Base-by-base conservation (phyloP, 2,329 filamentous ascomycete genomes). In the Penicillium sp. region DNA sequence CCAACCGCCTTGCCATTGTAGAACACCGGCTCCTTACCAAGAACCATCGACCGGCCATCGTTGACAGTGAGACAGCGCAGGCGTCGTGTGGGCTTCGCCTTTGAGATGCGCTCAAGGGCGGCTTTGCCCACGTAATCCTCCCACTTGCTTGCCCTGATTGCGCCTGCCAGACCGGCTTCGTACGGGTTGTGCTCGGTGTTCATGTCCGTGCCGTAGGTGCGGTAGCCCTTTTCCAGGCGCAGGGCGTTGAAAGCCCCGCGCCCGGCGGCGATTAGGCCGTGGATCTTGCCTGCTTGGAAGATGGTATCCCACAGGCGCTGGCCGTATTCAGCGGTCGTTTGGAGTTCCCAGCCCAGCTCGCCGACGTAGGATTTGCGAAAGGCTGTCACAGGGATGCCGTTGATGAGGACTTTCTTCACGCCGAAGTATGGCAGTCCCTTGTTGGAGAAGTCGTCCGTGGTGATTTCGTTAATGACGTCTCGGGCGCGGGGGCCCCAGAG, bases 11-110 rank as follows among this genome's bases (percentile, higher is more conserved):
- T 72, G 8, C 79, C 80, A 2, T 80, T 69, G 14, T 78, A 63
- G 56, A 82, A 87, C 0, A 88, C 84, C 0, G 86, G 86, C 68
- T 88, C 86, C 67, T 88, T 88, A 5, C 86, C 86, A 0, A 88
- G 71, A 0, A 87, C 79, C 63, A 88, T 76, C 0, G 85, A 87
- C 4, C 69, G 72, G 0, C 83, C 82, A 60, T 88, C 84, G 42
- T 87, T 78, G 34, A 88, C 66, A 0, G 80, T 83, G 1, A 88
- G 70, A 57, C 82, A 84, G 1, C 83, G 79, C 4, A 73, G 62
- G 1, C 63, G 63, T 0, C 70, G 67, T 4, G 56, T 83, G 64
- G 54, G 76, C 63, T 74, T 73, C 34, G 79, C 69, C 5, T 71
- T 75, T 0, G 79, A 22, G 0, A 75, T 75, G 0, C 73, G 73